Percentiles rank a stretch among this genome's conserved stretches.
Conservation (phyloP, 352 stramenopile genomes). For the Globisporangium carolinianum region DNA sequence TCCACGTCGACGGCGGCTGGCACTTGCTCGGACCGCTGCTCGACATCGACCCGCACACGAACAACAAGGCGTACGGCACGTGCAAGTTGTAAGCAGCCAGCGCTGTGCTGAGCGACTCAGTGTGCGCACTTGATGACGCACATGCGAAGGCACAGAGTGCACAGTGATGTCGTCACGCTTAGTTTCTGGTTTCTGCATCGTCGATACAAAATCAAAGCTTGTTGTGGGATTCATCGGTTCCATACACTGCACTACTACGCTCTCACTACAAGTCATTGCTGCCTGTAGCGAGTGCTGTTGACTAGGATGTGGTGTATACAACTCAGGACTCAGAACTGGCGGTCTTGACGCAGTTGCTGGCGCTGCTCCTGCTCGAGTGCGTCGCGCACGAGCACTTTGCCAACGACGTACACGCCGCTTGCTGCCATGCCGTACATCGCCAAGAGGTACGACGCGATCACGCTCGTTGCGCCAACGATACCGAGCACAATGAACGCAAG, state of each 20-base stretch:
- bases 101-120: neutral
- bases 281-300: too few relatives aligned
- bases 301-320: too few relatives aligned
- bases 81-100: constrained; percentile 27
- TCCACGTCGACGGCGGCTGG: constrained; percentile 78
- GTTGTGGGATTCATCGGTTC: neutral
- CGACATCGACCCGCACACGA: constrained; percentile 58
- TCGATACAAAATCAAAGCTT: neutral
- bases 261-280: neutral
- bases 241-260: neutral
- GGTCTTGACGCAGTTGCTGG: constrained; percentile 35
- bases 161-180: too few relatives aligned
- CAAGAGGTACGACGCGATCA: constrained; percentile 83
- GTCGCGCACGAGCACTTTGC: constrained; percentile 67
- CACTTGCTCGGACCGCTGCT: constrained; percentile 37
- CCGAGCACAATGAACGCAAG: constrained; percentile 66
- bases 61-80: constrained; percentile 68
- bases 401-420: constrained; percentile 70
- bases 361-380: constrained; percentile 70
- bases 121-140: neutral
- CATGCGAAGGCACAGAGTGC: too few relatives aligned
- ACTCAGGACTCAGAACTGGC: constrained; percentile 11
- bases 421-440: constrained; percentile 83
- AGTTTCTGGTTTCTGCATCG: too few relatives aligned
- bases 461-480: constrained; percentile 63